Conservation (phyloP, 164 flowering plant species). For the Vitis rupestris region DNA sequence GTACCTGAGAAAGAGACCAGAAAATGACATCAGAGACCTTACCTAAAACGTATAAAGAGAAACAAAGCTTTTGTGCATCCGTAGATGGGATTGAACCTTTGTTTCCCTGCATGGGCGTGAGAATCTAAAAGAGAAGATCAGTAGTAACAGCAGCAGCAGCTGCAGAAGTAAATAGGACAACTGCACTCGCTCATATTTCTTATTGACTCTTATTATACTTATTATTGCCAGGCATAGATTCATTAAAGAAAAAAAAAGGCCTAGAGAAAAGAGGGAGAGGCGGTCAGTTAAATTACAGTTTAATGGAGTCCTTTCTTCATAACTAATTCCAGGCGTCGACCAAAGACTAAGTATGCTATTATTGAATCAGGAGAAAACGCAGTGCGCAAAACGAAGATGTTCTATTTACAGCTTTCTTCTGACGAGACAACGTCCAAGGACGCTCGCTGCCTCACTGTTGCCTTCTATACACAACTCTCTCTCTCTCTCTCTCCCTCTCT, state of each 20-base stretch:
- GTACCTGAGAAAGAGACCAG: constrained; percentile 64
- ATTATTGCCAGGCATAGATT: background rate
- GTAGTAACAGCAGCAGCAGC: constrained; percentile 7
- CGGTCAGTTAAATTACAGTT: constrained; percentile 9
- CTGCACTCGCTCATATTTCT: constrained; percentile 6
- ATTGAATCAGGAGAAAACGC: constrained; percentile 5
- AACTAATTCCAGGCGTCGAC: constrained; percentile 11
- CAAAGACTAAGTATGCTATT: background rate
- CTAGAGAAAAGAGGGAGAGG: constrained; percentile 1
- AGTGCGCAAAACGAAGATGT: constrained; percentile 1
- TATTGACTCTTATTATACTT: background rate
- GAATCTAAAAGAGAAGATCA: constrained; percentile 34
- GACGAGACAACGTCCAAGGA: constrained; percentile 20
- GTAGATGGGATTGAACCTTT: constrained; percentile 12
- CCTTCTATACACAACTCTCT: background rate
- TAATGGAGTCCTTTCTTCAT: constrained; percentile 4
- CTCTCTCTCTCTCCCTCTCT: too few species aligned
- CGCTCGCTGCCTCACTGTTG: constrained; percentile 13
- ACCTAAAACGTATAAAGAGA: constrained; percentile 15
- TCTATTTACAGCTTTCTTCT: constrained; percentile 27
- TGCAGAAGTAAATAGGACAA: constrained; percentile 12
- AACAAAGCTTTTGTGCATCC: constrained; percentile 7
- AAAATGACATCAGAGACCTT: constrained; percentile 41
- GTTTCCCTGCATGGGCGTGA: constrained; percentile 40
- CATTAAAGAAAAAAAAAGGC: background rate